Evolutionary conservation across 352 stramenopile species (phyloP), one percentile per base, ranked within the genome.

Genomic region (Globisporangium barbulae): DNA sequence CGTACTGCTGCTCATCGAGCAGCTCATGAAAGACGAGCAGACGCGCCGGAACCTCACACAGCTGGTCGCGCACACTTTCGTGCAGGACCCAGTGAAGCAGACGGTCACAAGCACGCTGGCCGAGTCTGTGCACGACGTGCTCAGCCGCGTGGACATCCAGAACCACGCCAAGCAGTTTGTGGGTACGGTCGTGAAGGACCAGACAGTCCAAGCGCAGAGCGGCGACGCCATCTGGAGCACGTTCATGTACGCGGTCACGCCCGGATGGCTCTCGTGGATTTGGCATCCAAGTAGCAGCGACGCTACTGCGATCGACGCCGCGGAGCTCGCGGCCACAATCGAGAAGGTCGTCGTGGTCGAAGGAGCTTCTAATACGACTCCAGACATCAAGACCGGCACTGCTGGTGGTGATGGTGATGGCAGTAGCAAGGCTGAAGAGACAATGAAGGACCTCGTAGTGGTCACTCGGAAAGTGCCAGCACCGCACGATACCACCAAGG

Each of bases 111-210:
- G 57, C 13, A 85, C 84, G 10, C 68, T 94, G 0, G 71, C 71
- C n/a, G 75, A 85, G 13, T 83, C 83, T 8, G 80, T 93, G 47
- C 85, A 94, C 68, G 74, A 91, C 17, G 78, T 93, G 25, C 72
- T 94, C 37, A 92, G 83, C 55, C 82, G 80, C 17, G n/a, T 59
- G 19, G 85, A 94, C 52, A 75, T 93, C 61, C 81, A 93, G 61
- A 78, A 88, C 57, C 85, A 94, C 67, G 83, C 85, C 64, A 94
- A 94, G 59, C 80, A 90, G 61, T 94, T 94, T 60, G 79, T 94
- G 9, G 79, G 82, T 42, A 72, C 70, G 3, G 83, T 94, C n/a
- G 79, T 94, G n/a, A 75, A 73, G 25, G 85, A 94, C 66, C 81
- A 91, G 52, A 94, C 84, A 0, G 83, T 94, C 31, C 84, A 93